Evolutionary conservation across 1,139 yeast species (phyloP).

Genomic region (Chernovozyma aurita): DNA sequence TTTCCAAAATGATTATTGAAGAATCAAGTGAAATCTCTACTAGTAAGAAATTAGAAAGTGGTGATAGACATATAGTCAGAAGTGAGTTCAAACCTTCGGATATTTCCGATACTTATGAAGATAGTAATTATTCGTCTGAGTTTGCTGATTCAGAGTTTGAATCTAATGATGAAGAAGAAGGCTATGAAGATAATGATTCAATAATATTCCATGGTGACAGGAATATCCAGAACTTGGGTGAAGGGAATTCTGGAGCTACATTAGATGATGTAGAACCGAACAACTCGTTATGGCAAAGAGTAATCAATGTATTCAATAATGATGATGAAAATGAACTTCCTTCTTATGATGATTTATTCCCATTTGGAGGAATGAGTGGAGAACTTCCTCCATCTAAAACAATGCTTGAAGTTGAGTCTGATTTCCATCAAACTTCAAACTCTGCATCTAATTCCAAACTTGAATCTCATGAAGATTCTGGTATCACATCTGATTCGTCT

Average conservation of each 20-base stretch:
- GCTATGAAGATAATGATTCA: conserved; percentile 9
- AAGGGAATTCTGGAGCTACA: background rate
- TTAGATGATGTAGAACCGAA: conserved; percentile 5
- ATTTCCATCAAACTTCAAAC: conserved; percentile 2
- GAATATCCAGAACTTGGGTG: background rate
- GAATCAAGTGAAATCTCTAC: conserved; percentile 11
- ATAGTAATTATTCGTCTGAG: conserved; percentile 27
- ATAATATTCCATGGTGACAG: too few species aligned
- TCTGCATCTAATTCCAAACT: conserved; percentile 3
- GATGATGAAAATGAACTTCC: conserved; percentile 53
- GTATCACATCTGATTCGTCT: conserved; percentile 43
- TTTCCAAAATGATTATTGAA: conserved; percentile 38
- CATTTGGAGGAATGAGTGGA: conserved; percentile 40
- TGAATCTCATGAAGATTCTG: conserved; percentile 22
- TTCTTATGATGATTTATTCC: conserved; percentile 79
- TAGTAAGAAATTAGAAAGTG: conserved; percentile 9
- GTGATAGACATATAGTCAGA: conserved; percentile 11
- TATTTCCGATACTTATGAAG: conserved; percentile 9
- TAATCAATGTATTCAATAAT: conserved; percentile 52
- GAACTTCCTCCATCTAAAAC: conserved; percentile 9
- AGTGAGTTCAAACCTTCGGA: conserved; percentile 10
- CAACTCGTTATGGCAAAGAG: conserved; percentile 55
- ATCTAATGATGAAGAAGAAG: conserved; percentile 23
- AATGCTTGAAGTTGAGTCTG: background rate
- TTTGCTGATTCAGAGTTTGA: conserved; percentile 44